Evolutionary conservation across 169 alveolate genomes (phyloP).

Genomic region (Plasmodium gaboni): DNA sequence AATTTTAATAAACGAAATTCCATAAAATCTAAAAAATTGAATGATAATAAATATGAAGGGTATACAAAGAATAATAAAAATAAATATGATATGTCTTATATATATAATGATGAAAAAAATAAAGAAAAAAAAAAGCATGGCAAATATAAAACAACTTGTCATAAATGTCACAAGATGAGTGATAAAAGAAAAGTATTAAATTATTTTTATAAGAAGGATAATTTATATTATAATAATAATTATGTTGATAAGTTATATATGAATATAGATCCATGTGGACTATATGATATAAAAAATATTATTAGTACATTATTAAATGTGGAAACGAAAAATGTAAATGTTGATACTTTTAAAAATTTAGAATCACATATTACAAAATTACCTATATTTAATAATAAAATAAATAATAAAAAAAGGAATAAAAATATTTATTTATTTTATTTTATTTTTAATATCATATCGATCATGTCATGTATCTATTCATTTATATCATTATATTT

Average conservation of each 20-base stretch:
- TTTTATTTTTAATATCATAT: neutral
- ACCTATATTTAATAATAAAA: neutral
- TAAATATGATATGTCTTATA: neutral
- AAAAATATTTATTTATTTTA: neutral
- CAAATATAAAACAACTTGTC: neutral
- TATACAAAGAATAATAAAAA: neutral
- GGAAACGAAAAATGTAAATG: neutral
- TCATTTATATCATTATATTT: conserved; percentile 16
- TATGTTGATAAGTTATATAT: neutral
- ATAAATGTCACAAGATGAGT: neutral
- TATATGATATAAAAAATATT: neutral
- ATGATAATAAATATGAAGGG: neutral
- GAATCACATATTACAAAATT: conserved; percentile 1
- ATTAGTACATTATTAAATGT: neutral
- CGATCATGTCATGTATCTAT: conserved; percentile 13
- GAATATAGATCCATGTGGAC: neutral
- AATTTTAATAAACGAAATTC: neutral
- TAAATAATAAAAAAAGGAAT: neutral
- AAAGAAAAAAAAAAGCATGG: neutral
- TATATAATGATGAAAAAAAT: neutral
- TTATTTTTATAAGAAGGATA: neutral
- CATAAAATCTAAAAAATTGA: neutral
- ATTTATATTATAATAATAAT: neutral
- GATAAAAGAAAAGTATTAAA: neutral
- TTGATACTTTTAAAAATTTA: neutral